A percentile compares a stretch with the other conserved stretches of the same genome.
phyloP scores from a whole-genome alignment of 2,329 filamentous ascomycete species.

The Penicillium oxalicum region DNA sequence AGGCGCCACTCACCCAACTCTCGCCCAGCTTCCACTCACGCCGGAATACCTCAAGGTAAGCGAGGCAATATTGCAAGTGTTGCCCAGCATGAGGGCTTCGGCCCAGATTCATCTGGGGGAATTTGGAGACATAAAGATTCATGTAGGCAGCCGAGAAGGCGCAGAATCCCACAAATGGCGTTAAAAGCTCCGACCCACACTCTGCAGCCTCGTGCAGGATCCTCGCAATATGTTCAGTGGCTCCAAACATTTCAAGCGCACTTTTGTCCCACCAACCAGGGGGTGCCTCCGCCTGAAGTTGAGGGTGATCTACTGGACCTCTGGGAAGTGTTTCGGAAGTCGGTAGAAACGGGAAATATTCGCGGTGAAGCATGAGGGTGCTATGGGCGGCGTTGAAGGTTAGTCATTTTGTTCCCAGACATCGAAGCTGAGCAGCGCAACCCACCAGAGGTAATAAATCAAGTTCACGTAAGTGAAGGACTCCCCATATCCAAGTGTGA shows the following conservation, averaged over 20 bases:
- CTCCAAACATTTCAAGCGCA: conserved; percentile 32
- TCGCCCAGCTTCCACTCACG: conserved; percentile 13
- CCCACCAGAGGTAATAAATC: conserved; percentile 41
- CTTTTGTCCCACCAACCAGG: conserved; percentile 39
- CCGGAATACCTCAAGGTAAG: conserved; percentile 13
- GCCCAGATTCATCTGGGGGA: conserved; percentile 40
- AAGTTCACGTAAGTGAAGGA: conserved; percentile 42
- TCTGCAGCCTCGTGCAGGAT: conserved; percentile 37
- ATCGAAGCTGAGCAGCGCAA: too few relatives aligned
- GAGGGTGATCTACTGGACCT: conserved; percentile 39
- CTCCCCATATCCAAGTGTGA: conserved; percentile 38
- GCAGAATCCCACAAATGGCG: conserved; percentile 44
- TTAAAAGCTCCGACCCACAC: conserved; percentile 34
- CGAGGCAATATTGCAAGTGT: conserved; percentile 9
- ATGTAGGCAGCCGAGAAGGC: conserved; percentile 43
- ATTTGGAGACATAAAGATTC: conserved; percentile 38
- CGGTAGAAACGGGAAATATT: conserved; percentile 44
- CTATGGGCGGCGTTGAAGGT: conserved; percentile 16
- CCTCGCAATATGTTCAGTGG: conserved; percentile 32
- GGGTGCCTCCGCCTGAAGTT: conserved; percentile 35
- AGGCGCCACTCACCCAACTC: conserved; percentile 9
- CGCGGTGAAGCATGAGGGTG: conserved; percentile 39
- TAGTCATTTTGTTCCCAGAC: not conserved
- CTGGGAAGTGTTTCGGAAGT: conserved; percentile 29
- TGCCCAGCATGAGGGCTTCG: conserved; percentile 19